phyloP scores from a whole-genome alignment of 2,329 filamentous ascomycete genomes.

The Camillea tinctor region DNA sequence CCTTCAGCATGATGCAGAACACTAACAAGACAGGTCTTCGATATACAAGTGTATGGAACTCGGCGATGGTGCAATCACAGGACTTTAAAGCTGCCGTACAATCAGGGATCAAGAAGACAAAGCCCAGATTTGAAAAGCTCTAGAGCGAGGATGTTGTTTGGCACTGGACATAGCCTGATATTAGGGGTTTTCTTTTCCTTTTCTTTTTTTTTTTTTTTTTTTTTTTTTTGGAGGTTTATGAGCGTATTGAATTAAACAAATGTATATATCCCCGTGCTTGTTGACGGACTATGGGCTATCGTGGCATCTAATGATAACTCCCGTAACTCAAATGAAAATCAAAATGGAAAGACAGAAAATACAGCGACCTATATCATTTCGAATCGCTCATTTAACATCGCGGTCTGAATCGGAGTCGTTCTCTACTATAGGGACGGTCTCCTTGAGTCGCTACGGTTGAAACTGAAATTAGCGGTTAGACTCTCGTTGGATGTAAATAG shows the following conservation, averaged over 20 bases:
- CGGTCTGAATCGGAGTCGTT: constrained; percentile 50
- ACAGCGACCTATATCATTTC: neutral
- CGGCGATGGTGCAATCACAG: constrained; percentile 73
- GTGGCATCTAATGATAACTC: neutral
- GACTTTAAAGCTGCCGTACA: constrained; percentile 75
- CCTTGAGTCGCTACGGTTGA: constrained; percentile 44
- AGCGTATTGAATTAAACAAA: neutral
- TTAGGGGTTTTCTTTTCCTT: neutral
- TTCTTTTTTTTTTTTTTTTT: no score
- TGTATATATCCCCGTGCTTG: neutral
- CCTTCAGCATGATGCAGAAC: constrained; percentile 1
- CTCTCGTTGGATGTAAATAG: neutral
- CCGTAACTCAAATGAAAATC: neutral
- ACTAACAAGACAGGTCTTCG: constrained; percentile 52
- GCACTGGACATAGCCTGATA: neutral
- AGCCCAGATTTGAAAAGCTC: constrained; percentile 81
- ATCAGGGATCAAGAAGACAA: constrained; percentile 75
- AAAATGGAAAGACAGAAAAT: no score
- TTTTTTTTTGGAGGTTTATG: neutral
- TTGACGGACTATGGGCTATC: neutral
- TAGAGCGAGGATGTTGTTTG: constrained; percentile 37
- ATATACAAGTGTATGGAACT: constrained; percentile 88
- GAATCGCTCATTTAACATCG: constrained; percentile 30
- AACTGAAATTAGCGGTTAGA: constrained; percentile 17
- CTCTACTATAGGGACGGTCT: constrained; percentile 50